A percentile compares a stretch with the other conserved stretches of the same genome.
phyloP scores from a whole-genome alignment of 1,284 basidiomycete species.

The Taiwanofungus camphoratus region DNA sequence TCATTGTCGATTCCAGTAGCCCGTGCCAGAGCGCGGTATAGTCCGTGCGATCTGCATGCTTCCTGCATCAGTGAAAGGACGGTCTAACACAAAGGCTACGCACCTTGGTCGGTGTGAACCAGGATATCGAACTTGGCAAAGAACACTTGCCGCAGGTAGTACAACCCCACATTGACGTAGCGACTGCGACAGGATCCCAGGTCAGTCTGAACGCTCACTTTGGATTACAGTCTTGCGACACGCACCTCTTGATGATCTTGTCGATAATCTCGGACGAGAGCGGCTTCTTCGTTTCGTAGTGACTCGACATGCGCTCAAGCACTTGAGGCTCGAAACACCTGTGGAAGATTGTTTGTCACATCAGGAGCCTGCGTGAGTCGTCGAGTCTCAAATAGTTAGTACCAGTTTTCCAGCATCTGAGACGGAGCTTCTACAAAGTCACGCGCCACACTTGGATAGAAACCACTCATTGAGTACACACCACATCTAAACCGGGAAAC shows the following conservation, averaged over 20 bases:
- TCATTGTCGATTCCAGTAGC: slow-evolving; percentile 58
- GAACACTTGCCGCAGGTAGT: slow-evolving; percentile 77
- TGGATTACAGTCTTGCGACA: not conserved
- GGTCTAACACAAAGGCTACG: slow-evolving; percentile 7
- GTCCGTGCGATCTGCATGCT: slow-evolving; percentile 46
- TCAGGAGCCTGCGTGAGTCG: not conserved
- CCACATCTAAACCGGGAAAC: slow-evolving; percentile 1
- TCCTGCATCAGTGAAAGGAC: not conserved
- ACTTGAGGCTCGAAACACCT: slow-evolving; percentile 79
- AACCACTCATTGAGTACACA: not conserved
- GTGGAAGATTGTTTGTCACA: not conserved
- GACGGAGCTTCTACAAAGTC: slow-evolving; percentile 87
- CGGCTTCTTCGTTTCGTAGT: slow-evolving; percentile 68
- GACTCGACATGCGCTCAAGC: slow-evolving; percentile 70
- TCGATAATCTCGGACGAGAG: slow-evolving; percentile 72
- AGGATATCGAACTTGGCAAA: slow-evolving; percentile 77
- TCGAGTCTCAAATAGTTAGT: slow-evolving; percentile 8
- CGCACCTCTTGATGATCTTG: slow-evolving; percentile 72
- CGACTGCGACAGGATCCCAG: slow-evolving; percentile 39
- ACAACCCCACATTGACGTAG: slow-evolving; percentile 75
- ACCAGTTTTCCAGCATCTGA: slow-evolving; percentile 92
- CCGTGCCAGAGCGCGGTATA: slow-evolving; percentile 73
- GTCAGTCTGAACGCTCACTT: not conserved
- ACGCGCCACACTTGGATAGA: slow-evolving; percentile 48
- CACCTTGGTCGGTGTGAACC: slow-evolving; percentile 68